A percentile compares a stretch with the other conserved stretches of the same genome.
Evolutionary conservation across 495 filamentous ascomycete genomes (phyloP).

Genomic region (Hypoxylon fuscum): DNA sequence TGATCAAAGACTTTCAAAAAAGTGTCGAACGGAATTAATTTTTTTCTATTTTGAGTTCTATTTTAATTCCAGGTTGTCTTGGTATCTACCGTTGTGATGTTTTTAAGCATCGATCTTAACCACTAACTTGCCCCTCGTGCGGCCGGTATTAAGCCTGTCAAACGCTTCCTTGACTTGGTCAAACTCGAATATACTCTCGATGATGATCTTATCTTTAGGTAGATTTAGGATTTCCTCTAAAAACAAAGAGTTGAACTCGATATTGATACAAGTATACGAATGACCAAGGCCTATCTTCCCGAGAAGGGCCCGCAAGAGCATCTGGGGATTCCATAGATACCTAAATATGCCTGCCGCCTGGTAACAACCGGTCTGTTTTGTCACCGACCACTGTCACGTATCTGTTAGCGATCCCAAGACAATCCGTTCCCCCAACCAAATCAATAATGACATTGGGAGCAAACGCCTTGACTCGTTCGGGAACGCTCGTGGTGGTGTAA

Average conservation of each 20-base stretch:
- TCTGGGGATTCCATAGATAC: slow-evolving; percentile 3
- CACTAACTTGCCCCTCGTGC: not conserved
- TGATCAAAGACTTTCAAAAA: too few relatives aligned
- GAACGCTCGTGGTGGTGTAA: too few relatives aligned
- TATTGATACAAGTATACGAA: not conserved
- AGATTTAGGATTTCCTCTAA: not conserved
- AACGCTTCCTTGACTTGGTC: slow-evolving; percentile 6
- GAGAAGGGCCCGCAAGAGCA: not conserved
- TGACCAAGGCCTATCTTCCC: not conserved
- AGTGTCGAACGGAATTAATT: too few relatives aligned
- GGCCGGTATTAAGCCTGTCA: not conserved
- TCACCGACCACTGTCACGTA: slow-evolving; percentile 5
- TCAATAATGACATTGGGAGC: too few relatives aligned
- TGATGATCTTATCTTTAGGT: not conserved
- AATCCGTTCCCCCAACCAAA: not conserved
- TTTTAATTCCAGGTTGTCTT: too few relatives aligned
- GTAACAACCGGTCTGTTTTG: not conserved
- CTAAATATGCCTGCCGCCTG: not conserved
- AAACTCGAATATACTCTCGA: not conserved
- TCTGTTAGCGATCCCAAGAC: not conserved
- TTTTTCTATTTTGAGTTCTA: too few relatives aligned
- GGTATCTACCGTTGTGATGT: too few relatives aligned
- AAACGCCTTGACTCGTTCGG: too few relatives aligned
- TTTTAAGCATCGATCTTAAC: not conserved
- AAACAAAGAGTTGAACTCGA: not conserved